Evolutionary conservation across 1,139 yeast species (phyloP), one percentile per base, ranked within the genome.

Genomic region (Yamadazyma aaseri): DNA sequence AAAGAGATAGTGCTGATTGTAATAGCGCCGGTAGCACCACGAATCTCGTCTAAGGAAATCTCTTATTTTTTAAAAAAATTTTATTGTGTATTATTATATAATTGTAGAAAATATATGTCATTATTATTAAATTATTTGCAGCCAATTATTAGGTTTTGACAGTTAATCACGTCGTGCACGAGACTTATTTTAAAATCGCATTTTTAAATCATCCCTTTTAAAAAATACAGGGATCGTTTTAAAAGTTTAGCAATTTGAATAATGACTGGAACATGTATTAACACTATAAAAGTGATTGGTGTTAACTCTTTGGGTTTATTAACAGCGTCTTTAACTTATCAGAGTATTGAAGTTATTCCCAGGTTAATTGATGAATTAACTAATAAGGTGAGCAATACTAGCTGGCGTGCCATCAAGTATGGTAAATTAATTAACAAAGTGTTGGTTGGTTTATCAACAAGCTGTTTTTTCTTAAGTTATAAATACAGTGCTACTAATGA

Each of bases 221-320:
- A 6, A 20, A 15, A 20, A 20, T 17, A 31, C 13, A 20, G 26
- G 21, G 20, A 12, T 17, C 11, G 11, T 13, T 18, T 24, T 17
- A 12, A 14, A 10, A 22, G 12, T 6, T 6, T 12, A 24, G 7
- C n/a, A 12, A 25, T 5, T 12, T 18, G 21, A 14, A 90, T 7
- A 17, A 70, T 60, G 59, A 59, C 65, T 33, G 73, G 74, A n/a
- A 55, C 67, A 36, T 75, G 81, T 58, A 54, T 74, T 41, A 67
- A 74, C 31, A 58, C 71, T 31, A 65, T 73, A 40, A 76, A 76
- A 47, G 47, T 73, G 28, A 53, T 74, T 33, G 82, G 81, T 17
- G 70, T 68, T 20, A 63, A 76, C 9, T 73, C 80, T 17, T 55
- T 76, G 40, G 82, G 81, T 11, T 56, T 75, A 43, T 58, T 74